A percentile compares a stretch with the other conserved stretches of the same genome.
phyloP scores from a whole-genome alignment of 768 basidiomycete species.

The Boletus huronensis region DNA sequence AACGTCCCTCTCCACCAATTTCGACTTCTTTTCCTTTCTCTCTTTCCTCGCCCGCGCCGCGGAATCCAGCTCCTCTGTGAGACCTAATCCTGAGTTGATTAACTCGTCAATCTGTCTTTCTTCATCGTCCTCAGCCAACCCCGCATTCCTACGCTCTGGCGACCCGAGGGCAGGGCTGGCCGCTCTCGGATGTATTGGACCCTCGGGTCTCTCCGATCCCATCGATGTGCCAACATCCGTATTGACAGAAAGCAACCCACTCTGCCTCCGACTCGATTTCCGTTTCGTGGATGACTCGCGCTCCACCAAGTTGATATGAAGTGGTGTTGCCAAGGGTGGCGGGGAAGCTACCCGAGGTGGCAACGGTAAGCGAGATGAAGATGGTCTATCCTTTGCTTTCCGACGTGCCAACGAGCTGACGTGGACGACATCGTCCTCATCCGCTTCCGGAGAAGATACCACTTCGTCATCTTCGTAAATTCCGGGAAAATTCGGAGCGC shows the following conservation, averaged over 20 bases:
- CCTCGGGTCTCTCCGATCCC: slow-evolving; percentile 29
- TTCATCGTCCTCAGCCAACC: slow-evolving; percentile 53
- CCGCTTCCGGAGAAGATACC: slow-evolving; percentile 37
- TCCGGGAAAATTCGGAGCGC: slow-evolving; percentile 61
- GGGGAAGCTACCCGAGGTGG: slow-evolving; percentile 43
- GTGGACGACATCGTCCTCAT: slow-evolving; percentile 39
- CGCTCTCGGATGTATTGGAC: slow-evolving; percentile 48
- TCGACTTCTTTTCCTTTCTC: slow-evolving; percentile 34
- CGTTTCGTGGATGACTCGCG: slow-evolving; percentile 31
- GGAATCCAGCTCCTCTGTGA: slow-evolving; percentile 16
- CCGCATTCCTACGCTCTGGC: slow-evolving; percentile 52
- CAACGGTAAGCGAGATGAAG: slow-evolving; percentile 47
- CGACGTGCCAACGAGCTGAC: slow-evolving; percentile 38
- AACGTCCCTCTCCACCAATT: slow-evolving; percentile 16
- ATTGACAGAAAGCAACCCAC: slow-evolving; percentile 52
- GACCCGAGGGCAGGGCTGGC: slow-evolving; percentile 70
- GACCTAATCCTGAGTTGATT: slow-evolving; percentile 12
- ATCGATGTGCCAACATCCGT: slow-evolving; percentile 26
- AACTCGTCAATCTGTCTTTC: slow-evolving; percentile 41
- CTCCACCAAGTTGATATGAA: slow-evolving; percentile 35
- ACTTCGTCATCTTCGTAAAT: slow-evolving; percentile 69
- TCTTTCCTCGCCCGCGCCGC: slow-evolving; percentile 40
- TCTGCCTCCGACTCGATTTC: slow-evolving; percentile 36
- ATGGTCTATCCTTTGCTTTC: slow-evolving; percentile 46
- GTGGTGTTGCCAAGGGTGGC: slow-evolving; percentile 32